phyloP scores from a whole-genome alignment of 192 early-diverging fungal genomes.

The Coemansia sp. region DNA sequence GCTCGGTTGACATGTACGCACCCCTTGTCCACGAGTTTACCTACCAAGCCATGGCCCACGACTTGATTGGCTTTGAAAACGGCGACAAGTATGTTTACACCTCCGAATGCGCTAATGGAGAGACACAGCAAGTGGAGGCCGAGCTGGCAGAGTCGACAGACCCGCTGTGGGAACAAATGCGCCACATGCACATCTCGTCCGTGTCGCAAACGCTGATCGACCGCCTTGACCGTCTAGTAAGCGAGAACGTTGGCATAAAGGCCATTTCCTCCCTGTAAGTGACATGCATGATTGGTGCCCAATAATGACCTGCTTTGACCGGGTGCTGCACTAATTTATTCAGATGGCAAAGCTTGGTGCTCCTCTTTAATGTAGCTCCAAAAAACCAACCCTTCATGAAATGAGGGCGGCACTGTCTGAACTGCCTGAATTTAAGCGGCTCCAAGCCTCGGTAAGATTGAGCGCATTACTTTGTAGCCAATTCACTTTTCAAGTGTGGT shows the following conservation, averaged over 20 bases:
- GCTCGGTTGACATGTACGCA: slow-evolving; percentile 82
- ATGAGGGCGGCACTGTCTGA: slow-evolving; percentile 40
- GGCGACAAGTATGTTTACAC: slow-evolving; percentile 32
- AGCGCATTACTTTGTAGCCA: too few species aligned
- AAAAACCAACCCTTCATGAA: slow-evolving; percentile 25
- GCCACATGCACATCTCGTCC: slow-evolving; percentile 48
- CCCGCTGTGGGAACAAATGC: slow-evolving; percentile 42
- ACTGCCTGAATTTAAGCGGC: slow-evolving; percentile 48
- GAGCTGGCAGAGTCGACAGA: slow-evolving; percentile 43
- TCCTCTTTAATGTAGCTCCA: slow-evolving; percentile 10
- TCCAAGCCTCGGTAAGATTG: slow-evolving; percentile 39
- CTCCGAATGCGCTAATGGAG: neutral
- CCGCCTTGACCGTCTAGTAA: slow-evolving; percentile 25
- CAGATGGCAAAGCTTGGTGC: neutral
- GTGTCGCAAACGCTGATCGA: slow-evolving; percentile 30
- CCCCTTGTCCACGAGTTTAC: slow-evolving; percentile 95
- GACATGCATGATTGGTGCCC: too few species aligned
- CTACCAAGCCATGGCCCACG: slow-evolving; percentile 95
- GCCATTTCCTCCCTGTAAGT: slow-evolving; percentile 27
- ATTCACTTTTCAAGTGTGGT: too few species aligned
- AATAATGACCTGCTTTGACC: too few species aligned
- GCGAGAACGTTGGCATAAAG: slow-evolving; percentile 25
- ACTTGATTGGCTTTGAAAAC: slow-evolving; percentile 60
- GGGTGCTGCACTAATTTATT: neutral
- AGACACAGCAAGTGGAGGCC: slow-evolving; percentile 16